Evolutionary conservation across 495 filamentous ascomycete genomes (phyloP), one percentile per base, ranked within the genome.

Genomic region (Tuber umbilicatum): DNA sequence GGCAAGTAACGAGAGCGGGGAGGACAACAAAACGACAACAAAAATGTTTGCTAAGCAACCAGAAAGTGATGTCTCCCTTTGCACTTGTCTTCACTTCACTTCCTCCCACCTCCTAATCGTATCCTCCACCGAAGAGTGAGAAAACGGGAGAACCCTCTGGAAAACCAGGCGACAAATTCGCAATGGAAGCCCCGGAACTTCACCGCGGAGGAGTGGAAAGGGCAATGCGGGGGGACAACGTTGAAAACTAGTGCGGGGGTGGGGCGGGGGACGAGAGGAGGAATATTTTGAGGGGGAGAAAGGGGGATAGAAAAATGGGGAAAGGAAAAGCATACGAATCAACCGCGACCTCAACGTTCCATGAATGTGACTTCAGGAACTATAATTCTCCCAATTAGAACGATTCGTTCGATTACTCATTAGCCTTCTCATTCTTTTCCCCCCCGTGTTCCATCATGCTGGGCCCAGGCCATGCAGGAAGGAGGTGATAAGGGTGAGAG

Each of bases 311-410:
- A 64, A 35, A 67, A 76, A 75, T 69, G 68, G 70, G 70, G 19
- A 67, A 68, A 47, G 19, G 68, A 68, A 47, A 70, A 67, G 79
- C 80, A 73, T 76, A 82, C 80, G 80, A 82, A 73, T 82, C 78
- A 71, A 79, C 81, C 27, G 81, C 81, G 37, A 77, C 69, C 64
- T 80, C 80, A 40, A 82, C 80, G 50, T 80, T 80, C 81, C 81
- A 82, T 45, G 74, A 78, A 71, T 78, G 73, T 42, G 77, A 37
- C 73, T 82, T 82, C 67, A 82, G 78, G 75, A 78, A 80, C 81
- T 82, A 75, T 70, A 45, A 68, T 70, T 79, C 77, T 42, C 72
- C 60, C 55, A 64, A 73, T 71, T 41, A 43, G 64, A 45, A 69
- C 71, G 67, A 75, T 23, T 64, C 55, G 55, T 64, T 31, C 37